Base-by-base conservation (phyloP, 352 stramenopile species). In the Globisporangium emineosum region DNA sequence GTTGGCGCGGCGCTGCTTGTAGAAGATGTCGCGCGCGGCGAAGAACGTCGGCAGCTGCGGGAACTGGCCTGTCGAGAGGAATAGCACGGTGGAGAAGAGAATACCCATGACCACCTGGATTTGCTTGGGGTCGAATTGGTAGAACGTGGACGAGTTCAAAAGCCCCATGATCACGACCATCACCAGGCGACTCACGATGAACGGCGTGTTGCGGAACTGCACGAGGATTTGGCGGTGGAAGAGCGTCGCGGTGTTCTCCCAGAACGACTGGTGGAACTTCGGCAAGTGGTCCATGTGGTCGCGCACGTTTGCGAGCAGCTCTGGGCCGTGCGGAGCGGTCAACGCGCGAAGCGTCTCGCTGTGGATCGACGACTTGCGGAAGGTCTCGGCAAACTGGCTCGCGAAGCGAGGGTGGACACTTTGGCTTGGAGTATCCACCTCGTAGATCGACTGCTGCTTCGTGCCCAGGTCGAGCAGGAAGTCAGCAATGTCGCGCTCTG, bases 311-410 rank as follows among this genome's bases (percentile, higher is more conserved):
- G 29, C 33, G 0, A 77, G 53, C 25, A 73, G 42, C 58, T 71
- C 65, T 3, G 59, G 32, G 2, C 53, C 43, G 30, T 70, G 64
- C 6, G 70, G 67, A 6, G 27, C 43, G 1, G 67, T 60, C 42
- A 77, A 40, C 0, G 25, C 51, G 2, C 57, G 49, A 1, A 71
- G 47, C 55, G 53, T 71, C 37, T 69, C 49, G n/a, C 19, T 15
- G 60, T 68, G 49, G 58, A 74, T 65, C 5, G 47, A 23, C 15
- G 70, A 74, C 21, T 67, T 58, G 45, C 65, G 67, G 56, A 77
- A 74, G 10, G 60, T 13, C 0, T 69, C 60, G 1, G 75, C 71
- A 29, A 82, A 90, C 33, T 87, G 73, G n/a, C 63, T 66, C 0
- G 66, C 58, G 10, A 30, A 61, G 7, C 61, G 68, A 5, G 67